Evolutionary conservation across 164 flowering plant species (phyloP).

Genomic region (Nymphaea thermarum): DNA sequence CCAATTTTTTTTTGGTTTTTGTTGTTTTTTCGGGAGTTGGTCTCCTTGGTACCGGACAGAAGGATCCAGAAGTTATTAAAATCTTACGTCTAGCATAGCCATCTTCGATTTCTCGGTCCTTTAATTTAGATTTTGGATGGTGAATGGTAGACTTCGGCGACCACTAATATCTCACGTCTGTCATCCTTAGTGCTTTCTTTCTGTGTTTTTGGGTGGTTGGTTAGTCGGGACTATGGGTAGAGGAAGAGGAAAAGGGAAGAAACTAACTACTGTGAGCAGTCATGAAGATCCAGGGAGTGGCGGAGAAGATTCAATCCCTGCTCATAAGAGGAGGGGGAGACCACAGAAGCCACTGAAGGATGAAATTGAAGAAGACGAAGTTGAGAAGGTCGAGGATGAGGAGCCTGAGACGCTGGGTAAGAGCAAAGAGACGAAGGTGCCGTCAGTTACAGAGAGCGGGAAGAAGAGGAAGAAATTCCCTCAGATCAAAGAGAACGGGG

Average conservation of each 20-base stretch:
- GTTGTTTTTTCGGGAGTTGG: not conserved
- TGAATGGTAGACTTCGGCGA: conserved; percentile 1
- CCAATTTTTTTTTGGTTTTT: not conserved
- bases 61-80: not conserved
- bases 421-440: conserved; percentile 25
- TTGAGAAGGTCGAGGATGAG: conserved; percentile 37
- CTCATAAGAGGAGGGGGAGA: conserved; percentile 65
- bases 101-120: not conserved
- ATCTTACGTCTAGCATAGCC: not conserved
- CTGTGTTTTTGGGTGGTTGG: conserved; percentile 5
- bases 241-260: conserved; percentile 78
- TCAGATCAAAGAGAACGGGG: conserved; percentile 32
- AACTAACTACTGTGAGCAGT: conserved; percentile 23
- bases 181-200: conserved; percentile 8
- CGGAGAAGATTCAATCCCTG: conserved; percentile 61
- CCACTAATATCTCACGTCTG: conserved; percentile 14
- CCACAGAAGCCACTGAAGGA: conserved; percentile 66
- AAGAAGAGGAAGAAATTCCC: conserved; percentile 43
- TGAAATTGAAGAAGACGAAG: conserved; percentile 45
- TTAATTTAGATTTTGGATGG: not conserved
- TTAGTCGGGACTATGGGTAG: conserved; percentile 42
- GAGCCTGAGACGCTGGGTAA: conserved; percentile 4
- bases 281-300: conserved; percentile 63
- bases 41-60: not conserved
- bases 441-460: conserved; percentile 25